Base-by-base conservation (phyloP, 495 filamentous ascomycete genomes). In the Hyaloscypha variabilis region DNA sequence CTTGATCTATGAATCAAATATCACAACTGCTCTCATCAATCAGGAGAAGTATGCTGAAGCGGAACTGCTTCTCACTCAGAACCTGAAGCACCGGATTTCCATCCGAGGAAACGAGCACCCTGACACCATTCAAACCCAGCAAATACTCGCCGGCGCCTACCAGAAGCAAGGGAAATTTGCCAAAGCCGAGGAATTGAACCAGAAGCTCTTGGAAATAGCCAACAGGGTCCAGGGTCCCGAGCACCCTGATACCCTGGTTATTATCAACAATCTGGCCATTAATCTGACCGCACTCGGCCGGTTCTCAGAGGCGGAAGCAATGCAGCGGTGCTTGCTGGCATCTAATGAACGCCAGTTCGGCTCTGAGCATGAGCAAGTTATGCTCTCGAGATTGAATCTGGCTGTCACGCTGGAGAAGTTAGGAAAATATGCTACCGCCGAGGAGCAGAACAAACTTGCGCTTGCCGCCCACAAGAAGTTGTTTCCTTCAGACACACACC, bases 321-420 rank as follows among this genome's bases (percentile, higher is more conserved):
- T 67, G 42, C 60, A 56, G 14, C 30, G 63, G 26, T 53, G 64
- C 29, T 61, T 67, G 4, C 67, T 80, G 21, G 65, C 65, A 26
- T n/a, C 24, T 23, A 25, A 23, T 17, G 49, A 54, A 49, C 46
- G 30, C 30, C 24, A 29, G 17, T 28, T 31, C 11, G 60, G 60
- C 13, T 24, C 46, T 6, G 50, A 53, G 11, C 46, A 63, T 63
- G 51, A 54, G 0, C 23, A 24, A 25, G 51, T 54, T 54, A 17
- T 54, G 4, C 8, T 29, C 26, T 24, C 51, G n/a, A 24, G 26
- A 24, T 8, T 25, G 8, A 54, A 54, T 24, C 51, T 54, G 11
- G 51, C 51, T 17, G 17, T 25, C 23, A 58, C 54, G 19, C 29
- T 58, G 25, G 54, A 58, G 26, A 58, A 58, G 54, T 21, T 58